Base-by-base conservation (phyloP, 116 monocot species). In the Zostera marina region DNA sequence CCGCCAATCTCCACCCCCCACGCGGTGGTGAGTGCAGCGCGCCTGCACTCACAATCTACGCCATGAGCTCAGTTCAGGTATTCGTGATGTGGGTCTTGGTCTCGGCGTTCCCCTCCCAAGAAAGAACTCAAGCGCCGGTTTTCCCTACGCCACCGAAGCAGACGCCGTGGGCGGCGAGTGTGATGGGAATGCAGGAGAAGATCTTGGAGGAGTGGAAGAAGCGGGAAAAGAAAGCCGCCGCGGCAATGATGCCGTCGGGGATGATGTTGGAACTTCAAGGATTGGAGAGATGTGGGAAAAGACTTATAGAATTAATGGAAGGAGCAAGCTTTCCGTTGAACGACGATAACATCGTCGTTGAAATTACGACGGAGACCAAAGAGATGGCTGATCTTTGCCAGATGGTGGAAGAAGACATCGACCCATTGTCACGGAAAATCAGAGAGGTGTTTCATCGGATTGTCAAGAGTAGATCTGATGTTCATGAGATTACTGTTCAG, bases 371-470 rank as follows among this genome's bases (percentile, higher is more conserved):
- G 1, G 42, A 13, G 52, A 68, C 60, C 0, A 60, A 7, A 26
- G 87, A 80, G 66, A 71, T 92, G 16, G 80, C 66, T 11, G 73
- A 75, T 47, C 61, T 74, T 6, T 69, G 86, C 48, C 20, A 47
- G 64, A 53, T 42, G 47, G 44, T 92, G 61, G 74, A 76, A 8
- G 83, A 76, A 5, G 85, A 69, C 16, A 23, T 79, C 39, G 79
- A 51, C 11, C 66, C 66, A 3, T 63, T 81, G 15, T 76, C 77
- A 69, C 58, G 67, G 68, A 58, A 74, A 69, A 61, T 81, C 45
- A 71, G 90, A 58, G 74, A 76, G 47, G 74, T 84, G 42, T 84
- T 81, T 60, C 76, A 71, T 42, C 63, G 79, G 42, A 61, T 91
- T 9, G 67, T 77, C 12, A 53, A 47, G 15, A 63, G 70, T 63